phyloP scores from a whole-genome alignment of 345 rosid genomes.

The Fremontodendron californicum region DNA sequence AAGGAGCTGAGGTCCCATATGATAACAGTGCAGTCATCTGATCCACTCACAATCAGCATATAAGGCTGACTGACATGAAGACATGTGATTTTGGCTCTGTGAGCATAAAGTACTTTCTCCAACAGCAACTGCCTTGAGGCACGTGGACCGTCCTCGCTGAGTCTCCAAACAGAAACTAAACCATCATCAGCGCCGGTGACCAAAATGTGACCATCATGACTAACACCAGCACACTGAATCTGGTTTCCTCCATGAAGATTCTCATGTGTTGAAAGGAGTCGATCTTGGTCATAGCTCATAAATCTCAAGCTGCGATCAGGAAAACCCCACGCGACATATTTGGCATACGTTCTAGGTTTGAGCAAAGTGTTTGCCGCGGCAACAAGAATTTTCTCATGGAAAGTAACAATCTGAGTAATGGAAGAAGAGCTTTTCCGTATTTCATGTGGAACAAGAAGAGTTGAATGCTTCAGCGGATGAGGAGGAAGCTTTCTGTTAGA shows the following conservation, averaged over 20 bases:
- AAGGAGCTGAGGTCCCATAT: slow-evolving; percentile 95
- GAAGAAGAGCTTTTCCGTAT: slow-evolving; percentile 68
- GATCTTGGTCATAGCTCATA: slow-evolving; percentile 94
- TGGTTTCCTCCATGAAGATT: slow-evolving; percentile 94
- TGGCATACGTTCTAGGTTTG: slow-evolving; percentile 84
- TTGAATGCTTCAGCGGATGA: slow-evolving; percentile 80
- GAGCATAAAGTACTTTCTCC: slow-evolving; percentile 83
- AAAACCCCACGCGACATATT: slow-evolving; percentile 93
- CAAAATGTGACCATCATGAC: slow-evolving; percentile 86
- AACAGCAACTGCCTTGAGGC: slow-evolving; percentile 42
- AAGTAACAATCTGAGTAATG: slow-evolving; percentile 70
- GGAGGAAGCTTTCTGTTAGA: slow-evolving; percentile 68
- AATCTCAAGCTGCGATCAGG: slow-evolving; percentile 96
- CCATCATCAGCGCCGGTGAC: slow-evolving; percentile 98
- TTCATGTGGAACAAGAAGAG: slow-evolving; percentile 84
- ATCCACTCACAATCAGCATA: slow-evolving; percentile 92
- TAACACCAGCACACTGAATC: slow-evolving; percentile 79
- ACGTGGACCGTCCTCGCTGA: slow-evolving; percentile 69
- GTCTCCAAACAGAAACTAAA: slow-evolving; percentile 80
- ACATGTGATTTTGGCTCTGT: slow-evolving; percentile 80
- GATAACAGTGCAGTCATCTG: slow-evolving; percentile 88
- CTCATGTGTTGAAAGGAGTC: slow-evolving; percentile 89
- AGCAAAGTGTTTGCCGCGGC: slow-evolving; percentile 67
- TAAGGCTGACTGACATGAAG: slow-evolving; percentile 93
- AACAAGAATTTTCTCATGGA: slow-evolving; percentile 79